phyloP scores from a whole-genome alignment of 768 basidiomycete species.

The Termitomyces sp. region DNA sequence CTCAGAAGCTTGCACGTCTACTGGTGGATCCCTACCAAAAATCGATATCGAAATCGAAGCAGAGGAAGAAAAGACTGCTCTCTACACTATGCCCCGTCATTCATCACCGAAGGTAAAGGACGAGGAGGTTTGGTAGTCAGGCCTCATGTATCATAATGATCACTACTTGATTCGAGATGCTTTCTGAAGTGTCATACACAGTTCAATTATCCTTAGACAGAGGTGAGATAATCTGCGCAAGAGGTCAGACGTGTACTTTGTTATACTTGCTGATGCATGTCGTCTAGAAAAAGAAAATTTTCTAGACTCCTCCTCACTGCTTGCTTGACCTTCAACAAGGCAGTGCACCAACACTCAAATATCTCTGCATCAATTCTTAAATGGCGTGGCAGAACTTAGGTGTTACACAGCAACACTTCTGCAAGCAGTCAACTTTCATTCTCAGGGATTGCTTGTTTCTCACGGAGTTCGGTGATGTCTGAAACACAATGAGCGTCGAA shows the following conservation, averaged over 20 bases:
- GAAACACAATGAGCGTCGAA: background rate
- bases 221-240: background rate
- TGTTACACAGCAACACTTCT: background rate
- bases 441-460: background rate
- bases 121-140: slow-evolving; percentile 9
- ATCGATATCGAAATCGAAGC: slow-evolving; percentile 28
- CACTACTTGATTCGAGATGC: background rate
- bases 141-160: background rate
- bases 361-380: background rate
- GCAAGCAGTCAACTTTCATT: background rate
- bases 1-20: background rate
- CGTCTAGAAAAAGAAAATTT: background rate
- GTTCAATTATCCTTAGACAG: background rate
- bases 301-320: background rate
- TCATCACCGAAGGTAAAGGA: background rate
- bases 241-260: background rate
- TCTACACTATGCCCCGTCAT: slow-evolving; percentile 1
- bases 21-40: slow-evolving; percentile 20
- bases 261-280: background rate
- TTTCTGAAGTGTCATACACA: background rate
- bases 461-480: background rate
- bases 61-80: slow-evolving; percentile 11
- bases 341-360: background rate
- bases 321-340: background rate
- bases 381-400: background rate